phyloP scores from a whole-genome alignment of 2,329 filamentous ascomycete species.

The Mollisiaceae sp. region DNA sequence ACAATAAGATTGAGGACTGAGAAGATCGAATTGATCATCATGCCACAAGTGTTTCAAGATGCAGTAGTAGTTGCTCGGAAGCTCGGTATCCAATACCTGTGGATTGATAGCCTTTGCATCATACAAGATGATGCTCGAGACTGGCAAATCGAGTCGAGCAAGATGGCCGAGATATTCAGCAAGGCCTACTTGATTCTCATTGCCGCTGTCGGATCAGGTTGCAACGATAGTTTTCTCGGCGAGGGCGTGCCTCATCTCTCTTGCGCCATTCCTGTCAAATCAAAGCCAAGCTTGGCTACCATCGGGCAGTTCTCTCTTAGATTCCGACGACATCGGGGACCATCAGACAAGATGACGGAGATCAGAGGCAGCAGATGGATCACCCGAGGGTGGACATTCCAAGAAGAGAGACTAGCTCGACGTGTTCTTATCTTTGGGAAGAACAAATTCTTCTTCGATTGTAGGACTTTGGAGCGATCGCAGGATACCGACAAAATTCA shows the following conservation, averaged over 20 bases:
- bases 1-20: slow-evolving; percentile 10
- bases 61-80: slow-evolving; percentile 29
- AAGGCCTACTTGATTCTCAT: slow-evolving; percentile 29
- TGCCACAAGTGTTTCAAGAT: slow-evolving; percentile 25
- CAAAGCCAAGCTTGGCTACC: not conserved
- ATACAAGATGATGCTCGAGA: slow-evolving; percentile 41
- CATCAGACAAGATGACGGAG: slow-evolving; percentile 27
- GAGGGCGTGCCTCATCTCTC: not conserved
- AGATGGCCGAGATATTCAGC: slow-evolving; percentile 38
- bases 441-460: slow-evolving; percentile 30
- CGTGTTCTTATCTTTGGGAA: slow-evolving; percentile 29
- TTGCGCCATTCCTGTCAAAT: slow-evolving; percentile 6
- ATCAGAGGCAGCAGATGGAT: slow-evolving; percentile 22
- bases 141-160: slow-evolving; percentile 37
- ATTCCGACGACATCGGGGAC: slow-evolving; percentile 16
- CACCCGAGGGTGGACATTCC: slow-evolving; percentile 29
- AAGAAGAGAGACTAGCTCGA: slow-evolving; percentile 29
- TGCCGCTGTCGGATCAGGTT: slow-evolving; percentile 20
- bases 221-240: slow-evolving; percentile 25
- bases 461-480: slow-evolving; percentile 19
- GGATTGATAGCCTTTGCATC: slow-evolving; percentile 45
- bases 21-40: slow-evolving; percentile 10
- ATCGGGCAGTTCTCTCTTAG: slow-evolving; percentile 17
- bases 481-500: slow-evolving; percentile 1
- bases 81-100: slow-evolving; percentile 40